These are phyloP conservation scores for Fonsecaea nubica DNA, from an alignment of 2,329 filamentous ascomycete genomes.

Conservation along the genomic window DNA sequence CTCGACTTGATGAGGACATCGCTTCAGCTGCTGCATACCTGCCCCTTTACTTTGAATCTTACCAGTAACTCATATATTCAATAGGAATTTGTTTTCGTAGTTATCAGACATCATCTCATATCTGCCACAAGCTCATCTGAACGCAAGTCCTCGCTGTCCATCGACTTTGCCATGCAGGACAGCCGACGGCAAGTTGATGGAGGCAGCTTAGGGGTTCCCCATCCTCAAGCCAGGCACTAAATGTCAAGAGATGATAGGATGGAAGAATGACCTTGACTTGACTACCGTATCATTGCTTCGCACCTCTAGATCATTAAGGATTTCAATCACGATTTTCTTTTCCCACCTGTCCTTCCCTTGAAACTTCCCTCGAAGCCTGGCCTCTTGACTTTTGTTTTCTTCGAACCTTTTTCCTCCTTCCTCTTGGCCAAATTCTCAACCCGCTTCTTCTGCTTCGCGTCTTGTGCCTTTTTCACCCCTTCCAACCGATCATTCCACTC, in stretches of 20 bases:
- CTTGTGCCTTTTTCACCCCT: conserved; percentile 75
- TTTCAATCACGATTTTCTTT: conserved; percentile 29
- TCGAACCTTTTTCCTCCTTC: conserved; percentile 72
- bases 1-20: not conserved
- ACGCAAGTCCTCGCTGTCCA: no score
- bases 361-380: conserved; percentile 78
- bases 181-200: not conserved
- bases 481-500: conserved; percentile 80
- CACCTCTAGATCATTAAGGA: not conserved
- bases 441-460: conserved; percentile 80
- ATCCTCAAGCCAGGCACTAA: not conserved
- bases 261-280: not conserved
- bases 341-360: conserved; percentile 50
- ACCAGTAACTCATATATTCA: not conserved
- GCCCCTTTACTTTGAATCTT: not conserved
- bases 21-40: not conserved
- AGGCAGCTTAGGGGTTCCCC: not conserved
- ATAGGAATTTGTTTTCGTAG: not conserved
- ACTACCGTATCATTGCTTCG: not conserved
- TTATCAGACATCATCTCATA: no score
- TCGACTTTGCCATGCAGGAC: no score
- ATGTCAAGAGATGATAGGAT: not conserved
- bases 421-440: conserved; percentile 78
- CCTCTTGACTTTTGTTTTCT: conserved; percentile 60
- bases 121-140: no score